Base-by-base conservation (phyloP, 768 basidiomycete genomes). In the Kwoniella sp. region DNA sequence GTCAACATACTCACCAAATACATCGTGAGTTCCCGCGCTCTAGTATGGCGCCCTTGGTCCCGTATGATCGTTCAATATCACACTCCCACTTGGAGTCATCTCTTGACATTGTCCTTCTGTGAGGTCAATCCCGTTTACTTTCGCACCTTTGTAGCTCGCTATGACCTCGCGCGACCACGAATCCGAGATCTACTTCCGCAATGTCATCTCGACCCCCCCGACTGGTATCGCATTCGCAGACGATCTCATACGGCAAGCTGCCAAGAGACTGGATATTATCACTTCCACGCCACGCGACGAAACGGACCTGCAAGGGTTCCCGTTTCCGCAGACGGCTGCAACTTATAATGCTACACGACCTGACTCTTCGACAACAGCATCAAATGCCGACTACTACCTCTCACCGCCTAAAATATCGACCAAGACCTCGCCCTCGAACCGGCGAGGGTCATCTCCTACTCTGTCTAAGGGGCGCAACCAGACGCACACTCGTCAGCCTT, bases 1-100 rank as follows among this genome's bases (percentile, higher is more conserved):
- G 70, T 70, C 27, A 50, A 62, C n/a, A 60, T 75, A 46, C 68
- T 75, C 61, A 63, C 60, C 2, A 63, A 66, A 37, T 75, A 75
- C 47, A 61, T 75, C n/a, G 73, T 75, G 50, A 64, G 73, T 67
- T 13, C 10, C 46, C n/a, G n/a, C n/a, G n/a, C n/a, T n/a, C n/a
- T n/a, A n/a, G n/a, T n/a, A n/a, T n/a, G n/a, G n/a, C n/a, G n/a
- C n/a, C n/a, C n/a, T n/a, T n/a, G n/a, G n/a, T n/a, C n/a, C n/a
- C n/a, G n/a, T n/a, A n/a, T n/a, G n/a, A n/a, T n/a, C n/a, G n/a
- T n/a, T n/a, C n/a, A n/a, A n/a, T n/a, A n/a, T n/a, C n/a, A n/a
- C n/a, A n/a, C n/a, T n/a, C n/a, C n/a, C n/a, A n/a, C n/a, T n/a
- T n/a, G n/a, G n/a, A n/a, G n/a, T n/a, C n/a, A n/a, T n/a, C n/a